phyloP scores from a whole-genome alignment of 768 basidiomycete species.

The Tephrocybe sp. region DNA sequence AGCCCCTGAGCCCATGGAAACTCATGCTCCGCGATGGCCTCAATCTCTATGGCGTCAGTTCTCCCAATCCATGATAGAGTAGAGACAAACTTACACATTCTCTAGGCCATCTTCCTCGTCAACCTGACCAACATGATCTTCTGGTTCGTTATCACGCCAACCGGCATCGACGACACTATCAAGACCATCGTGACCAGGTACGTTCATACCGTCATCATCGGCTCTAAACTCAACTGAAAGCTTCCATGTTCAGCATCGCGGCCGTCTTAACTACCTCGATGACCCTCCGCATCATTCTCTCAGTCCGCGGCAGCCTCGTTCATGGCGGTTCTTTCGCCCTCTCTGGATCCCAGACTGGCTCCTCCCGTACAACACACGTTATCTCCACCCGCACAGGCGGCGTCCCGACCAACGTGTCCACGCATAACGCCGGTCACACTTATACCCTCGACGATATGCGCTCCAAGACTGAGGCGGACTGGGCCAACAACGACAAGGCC shows the following conservation, averaged over 20 bases:
- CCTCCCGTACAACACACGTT: conserved; percentile 54
- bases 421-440: conserved; percentile 35
- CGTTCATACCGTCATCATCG: background rate
- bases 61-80: background rate
- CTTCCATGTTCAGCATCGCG: conserved; percentile 52
- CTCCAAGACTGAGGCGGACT: conserved; percentile 45
- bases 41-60: conserved; percentile 73
- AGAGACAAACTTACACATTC: background rate
- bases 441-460: conserved; percentile 57
- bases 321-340: conserved; percentile 69
- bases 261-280: conserved; percentile 86
- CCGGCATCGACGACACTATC: conserved; percentile 59
- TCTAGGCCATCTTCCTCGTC: conserved; percentile 67
- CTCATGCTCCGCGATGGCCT: conserved; percentile 88
- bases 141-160: conserved; percentile 81
- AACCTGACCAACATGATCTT: conserved; percentile 84
- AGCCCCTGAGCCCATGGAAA: conserved; percentile 69
- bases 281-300: conserved; percentile 83
- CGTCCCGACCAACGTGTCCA: conserved; percentile 34
- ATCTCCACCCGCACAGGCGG: conserved; percentile 44
- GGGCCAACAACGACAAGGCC: conserved; percentile 39
- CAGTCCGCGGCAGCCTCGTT: conserved; percentile 72
- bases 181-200: conserved; percentile 76
- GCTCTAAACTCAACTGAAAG: background rate
- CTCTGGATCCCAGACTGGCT: conserved; percentile 40